A percentile compares a stretch with the other conserved stretches of the same genome.
Conservation (phyloP, 257 asterid species). For the Ligustrum vulgare region DNA sequence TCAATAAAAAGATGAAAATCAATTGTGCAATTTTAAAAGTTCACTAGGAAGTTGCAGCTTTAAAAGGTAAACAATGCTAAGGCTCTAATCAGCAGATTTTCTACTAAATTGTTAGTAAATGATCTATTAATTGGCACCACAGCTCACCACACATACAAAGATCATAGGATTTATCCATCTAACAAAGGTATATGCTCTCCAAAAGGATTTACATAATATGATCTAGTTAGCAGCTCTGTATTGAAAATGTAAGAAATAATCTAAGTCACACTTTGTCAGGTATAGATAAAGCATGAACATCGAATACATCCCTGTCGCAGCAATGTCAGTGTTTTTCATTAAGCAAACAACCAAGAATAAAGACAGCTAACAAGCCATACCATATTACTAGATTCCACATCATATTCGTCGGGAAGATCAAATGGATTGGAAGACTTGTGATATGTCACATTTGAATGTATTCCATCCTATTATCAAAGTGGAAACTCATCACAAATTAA, state of each 20-base stretch:
- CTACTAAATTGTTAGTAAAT: neutral
- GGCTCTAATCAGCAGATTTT: neutral
- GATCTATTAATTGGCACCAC: neutral
- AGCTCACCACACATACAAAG: neutral
- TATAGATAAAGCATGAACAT: neutral
- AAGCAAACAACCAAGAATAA: neutral
- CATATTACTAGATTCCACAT: slow-evolving; percentile 47
- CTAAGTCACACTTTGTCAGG: neutral
- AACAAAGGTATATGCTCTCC: neutral
- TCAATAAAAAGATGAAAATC: neutral
- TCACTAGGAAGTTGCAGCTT: neutral
- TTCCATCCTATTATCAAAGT: slow-evolving; percentile 46
- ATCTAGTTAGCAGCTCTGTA: neutral
- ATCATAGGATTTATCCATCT: neutral
- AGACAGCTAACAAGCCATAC: slow-evolving; percentile 37
- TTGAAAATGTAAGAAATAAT: neutral
- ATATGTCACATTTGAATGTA: slow-evolving; percentile 41
- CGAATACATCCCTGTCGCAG: neutral
- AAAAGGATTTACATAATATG: neutral
- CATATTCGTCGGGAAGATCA: slow-evolving; percentile 70
- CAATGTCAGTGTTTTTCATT: neutral
- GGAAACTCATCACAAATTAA: slow-evolving; percentile 19
- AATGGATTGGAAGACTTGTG: slow-evolving; percentile 69
- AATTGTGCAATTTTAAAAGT: neutral
- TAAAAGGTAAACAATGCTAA: neutral